Evolutionary conservation across 2,329 filamentous ascomycete genomes (phyloP).

Genomic region (Aureobasidium leucospermi): DNA sequence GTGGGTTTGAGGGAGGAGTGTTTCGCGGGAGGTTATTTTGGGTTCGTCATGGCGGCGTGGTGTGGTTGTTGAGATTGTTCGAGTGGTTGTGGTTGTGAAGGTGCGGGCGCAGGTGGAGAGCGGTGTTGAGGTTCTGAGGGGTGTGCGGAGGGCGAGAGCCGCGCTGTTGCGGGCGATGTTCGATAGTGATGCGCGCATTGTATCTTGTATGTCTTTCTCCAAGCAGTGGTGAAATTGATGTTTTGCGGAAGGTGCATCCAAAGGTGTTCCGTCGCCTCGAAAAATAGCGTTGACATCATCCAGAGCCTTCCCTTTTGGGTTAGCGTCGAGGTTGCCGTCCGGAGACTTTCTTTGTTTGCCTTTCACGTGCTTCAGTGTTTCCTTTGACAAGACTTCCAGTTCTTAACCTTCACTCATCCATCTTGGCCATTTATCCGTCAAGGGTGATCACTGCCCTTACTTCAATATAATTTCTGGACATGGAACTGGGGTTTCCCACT

Average conservation of each 20-base stretch:
- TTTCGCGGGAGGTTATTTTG: slow-evolving; percentile 6
- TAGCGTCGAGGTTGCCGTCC: background rate
- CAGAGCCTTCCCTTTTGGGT: background rate
- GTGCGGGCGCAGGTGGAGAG: background rate
- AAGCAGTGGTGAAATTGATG: background rate
- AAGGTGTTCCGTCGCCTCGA: background rate
- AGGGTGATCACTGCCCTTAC: background rate
- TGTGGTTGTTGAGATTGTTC: background rate
- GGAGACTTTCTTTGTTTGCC: slow-evolving; percentile 1
- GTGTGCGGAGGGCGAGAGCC: background rate
- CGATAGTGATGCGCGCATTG: background rate
- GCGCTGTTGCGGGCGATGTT: background rate
- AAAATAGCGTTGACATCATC: slow-evolving; percentile 9
- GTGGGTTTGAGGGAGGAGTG: slow-evolving; percentile 46
- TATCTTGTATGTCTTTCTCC: background rate
- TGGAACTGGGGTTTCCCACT: background rate
- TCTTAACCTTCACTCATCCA: background rate
- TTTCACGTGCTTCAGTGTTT: background rate
- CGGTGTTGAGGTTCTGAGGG: background rate
- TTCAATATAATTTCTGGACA: background rate
- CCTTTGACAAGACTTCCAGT: background rate
- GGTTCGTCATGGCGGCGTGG: background rate
- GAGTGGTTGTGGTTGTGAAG: background rate
- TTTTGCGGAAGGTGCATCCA: background rate
- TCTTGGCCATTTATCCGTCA: background rate